Evolutionary conservation across 352 stramenopile genomes (phyloP), one percentile per base, ranked within the genome.

Genomic region (Phytophthora megakarya): DNA sequence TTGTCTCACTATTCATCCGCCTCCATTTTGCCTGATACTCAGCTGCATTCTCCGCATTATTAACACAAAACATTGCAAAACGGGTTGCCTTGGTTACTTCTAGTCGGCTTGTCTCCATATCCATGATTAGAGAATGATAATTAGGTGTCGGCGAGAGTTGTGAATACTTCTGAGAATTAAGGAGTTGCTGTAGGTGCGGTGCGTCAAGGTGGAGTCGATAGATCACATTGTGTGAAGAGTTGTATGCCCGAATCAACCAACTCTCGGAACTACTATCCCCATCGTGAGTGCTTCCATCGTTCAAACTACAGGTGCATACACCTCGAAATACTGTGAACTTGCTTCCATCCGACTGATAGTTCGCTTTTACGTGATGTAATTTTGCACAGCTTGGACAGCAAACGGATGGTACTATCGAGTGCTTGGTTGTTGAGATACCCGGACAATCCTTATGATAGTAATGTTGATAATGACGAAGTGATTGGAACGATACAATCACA

Each of bases 221-320:
- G 19, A 84, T 58, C 9, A 65, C 38, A 43, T 85, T 90, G 43
- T 58, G 85, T 16, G 25, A 58, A 2, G 86, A 70, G 39, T 76
- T 92, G 53, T 94, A 94, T 12, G 77, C 86, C 30, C 81, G 80
- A 52, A 94, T 60, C 3, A 94, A 19, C 84, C 84, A 86, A 18
- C 58, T 73, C 42, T 84, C 77, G 13, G 2, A 37, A 10, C 6
- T 23, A 10, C 10, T 30, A 33, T 42, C 43, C 18, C 22, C 22
- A 13, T 61, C 22, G 35, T 40, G 48, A 48, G 63, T 33, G 25
- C 19, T 58, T 10, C 58, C 69, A 32, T 63, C 57, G 39, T 81
- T 80, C 15, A 83, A 52, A 26, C 22, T 52, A 44, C 83, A 92
- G 5, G 67, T 79, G 26, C 83, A 92, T 35, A 88, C 71, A 1